Evolutionary conservation across 106 monocot species (phyloP), one percentile per base, ranked within the genome.

Genomic region (Hemerocallis citrina): DNA sequence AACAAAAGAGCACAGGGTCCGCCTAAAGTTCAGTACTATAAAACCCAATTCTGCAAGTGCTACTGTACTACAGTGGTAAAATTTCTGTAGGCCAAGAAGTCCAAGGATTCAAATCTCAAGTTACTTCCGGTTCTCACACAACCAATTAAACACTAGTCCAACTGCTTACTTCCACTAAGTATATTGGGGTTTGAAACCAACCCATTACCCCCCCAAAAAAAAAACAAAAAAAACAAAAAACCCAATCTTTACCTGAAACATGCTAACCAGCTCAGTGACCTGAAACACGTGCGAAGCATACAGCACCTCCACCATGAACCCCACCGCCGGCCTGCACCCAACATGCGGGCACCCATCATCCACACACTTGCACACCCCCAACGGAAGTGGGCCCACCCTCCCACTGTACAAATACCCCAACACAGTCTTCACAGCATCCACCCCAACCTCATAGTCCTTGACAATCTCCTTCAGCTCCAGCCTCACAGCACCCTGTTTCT

Each of bases 391-490:
- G 3, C 47, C 75, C 3, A 89, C 68, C 41, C 39, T 48, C 2
- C 89, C 93, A 16, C 72, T 77, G 34, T 93, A 93, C 30, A 93
- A 20, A 56, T 93, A 93, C 29, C 72, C 79, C n/a, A 89, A 44
- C 6, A 93, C 82, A 28, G 42, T 48, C 43, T 57, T 54, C 42
- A 93, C 67, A 15, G 89, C 67, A 1, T 85, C 89, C 67, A 38
- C 58, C 32, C 79, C 71, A 13, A 89, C 72, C 51, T 69, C 61
- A n/a, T 77, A 51, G 4, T 59, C 88, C 15, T 36, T 35, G 15
- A 76, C 25, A 32, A 88, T 36, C 2, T 78, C 82, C 22, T 49
- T 36, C 15, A 82, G 33, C 44, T 82, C 69, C 22, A 88, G 30
- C 25, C 27, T 57, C 5, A 10, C 27, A 27, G 22, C 16, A 3